Percentiles rank a stretch among this genome's conserved stretches.
These are phyloP conservation scores for Fusarium dimerum DNA, from an alignment of 2,329 filamentous ascomycete species.

Conservation along the genomic window DNA sequence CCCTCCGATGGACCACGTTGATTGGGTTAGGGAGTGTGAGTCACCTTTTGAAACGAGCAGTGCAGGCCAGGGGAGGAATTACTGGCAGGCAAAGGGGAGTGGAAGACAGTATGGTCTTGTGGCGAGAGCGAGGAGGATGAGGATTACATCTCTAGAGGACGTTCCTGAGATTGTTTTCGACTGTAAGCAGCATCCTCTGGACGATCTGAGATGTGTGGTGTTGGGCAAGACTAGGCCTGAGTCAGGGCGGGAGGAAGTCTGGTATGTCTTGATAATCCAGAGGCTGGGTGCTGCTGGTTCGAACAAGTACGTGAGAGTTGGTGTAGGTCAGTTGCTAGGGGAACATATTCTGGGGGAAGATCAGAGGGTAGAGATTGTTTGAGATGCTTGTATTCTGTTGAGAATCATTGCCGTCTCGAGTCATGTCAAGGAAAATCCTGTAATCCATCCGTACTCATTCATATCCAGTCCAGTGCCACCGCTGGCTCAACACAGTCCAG, in stretches of 20 bases:
- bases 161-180: not conserved
- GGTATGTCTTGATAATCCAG: not conserved
- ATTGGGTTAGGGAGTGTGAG: slow-evolving; percentile 5
- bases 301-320: not conserved
- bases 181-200: not conserved
- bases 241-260: not conserved
- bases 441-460: no score
- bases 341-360: not conserved
- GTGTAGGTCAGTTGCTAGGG: not conserved
- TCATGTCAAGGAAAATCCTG: no score
- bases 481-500: no score
- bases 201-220: not conserved
- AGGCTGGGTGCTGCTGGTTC: not conserved
- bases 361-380: not conserved
- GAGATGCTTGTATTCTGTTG: not conserved
- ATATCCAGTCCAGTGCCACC: no score
- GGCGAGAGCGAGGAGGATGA: not conserved
- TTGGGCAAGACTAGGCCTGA: not conserved
- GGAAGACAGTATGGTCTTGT: not conserved
- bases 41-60: not conserved
- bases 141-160: not conserved
- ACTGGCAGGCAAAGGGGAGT: not conserved
- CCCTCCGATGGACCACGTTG: not conserved
- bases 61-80: not conserved
- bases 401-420: no score